These are phyloP conservation scores for Jamesozyma jinghongensis DNA, from an alignment of 805 yeast species.

Conservation along the genomic window DNA sequence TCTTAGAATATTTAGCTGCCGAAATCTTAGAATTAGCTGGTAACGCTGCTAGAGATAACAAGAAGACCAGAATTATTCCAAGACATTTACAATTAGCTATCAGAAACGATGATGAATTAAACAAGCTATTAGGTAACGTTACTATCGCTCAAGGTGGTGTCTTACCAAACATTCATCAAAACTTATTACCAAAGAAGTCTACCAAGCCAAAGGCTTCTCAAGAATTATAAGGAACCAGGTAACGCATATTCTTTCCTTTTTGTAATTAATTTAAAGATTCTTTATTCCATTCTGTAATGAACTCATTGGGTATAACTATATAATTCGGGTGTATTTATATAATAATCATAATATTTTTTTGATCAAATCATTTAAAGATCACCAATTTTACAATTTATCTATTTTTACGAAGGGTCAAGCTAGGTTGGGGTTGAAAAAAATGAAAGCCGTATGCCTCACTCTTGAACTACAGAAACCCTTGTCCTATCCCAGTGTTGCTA, in stretches of 20 bases:
- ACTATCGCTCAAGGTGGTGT: conserved; percentile 99
- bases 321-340: conserved; percentile 4
- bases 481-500: too few species aligned
- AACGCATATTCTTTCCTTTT: not conserved
- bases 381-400: too few species aligned
- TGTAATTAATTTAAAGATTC: not conserved
- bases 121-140: conserved; percentile 86
- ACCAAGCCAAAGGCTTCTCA: conserved; percentile 55
- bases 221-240: conserved; percentile 40
- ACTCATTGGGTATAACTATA: conserved; percentile 3
- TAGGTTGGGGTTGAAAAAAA: too few species aligned
- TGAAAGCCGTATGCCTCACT: too few species aligned
- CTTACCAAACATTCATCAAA: conserved; percentile 92
- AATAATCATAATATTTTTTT: not conserved
- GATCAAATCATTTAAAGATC: too few species aligned
- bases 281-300: conserved; percentile 2
- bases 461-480: too few species aligned
- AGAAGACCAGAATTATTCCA: conserved; percentile 97
- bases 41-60: conserved; percentile 98
- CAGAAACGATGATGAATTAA: conserved; percentile 97
- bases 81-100: conserved; percentile 98
- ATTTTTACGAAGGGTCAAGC: too few species aligned
- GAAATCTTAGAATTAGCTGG: conserved; percentile 98
- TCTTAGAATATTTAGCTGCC: conserved; percentile 93
- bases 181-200: conserved; percentile 77